Conservation (phyloP, 2,329 filamentous ascomycete genomes). For the Escovopsis sp. region DNA sequence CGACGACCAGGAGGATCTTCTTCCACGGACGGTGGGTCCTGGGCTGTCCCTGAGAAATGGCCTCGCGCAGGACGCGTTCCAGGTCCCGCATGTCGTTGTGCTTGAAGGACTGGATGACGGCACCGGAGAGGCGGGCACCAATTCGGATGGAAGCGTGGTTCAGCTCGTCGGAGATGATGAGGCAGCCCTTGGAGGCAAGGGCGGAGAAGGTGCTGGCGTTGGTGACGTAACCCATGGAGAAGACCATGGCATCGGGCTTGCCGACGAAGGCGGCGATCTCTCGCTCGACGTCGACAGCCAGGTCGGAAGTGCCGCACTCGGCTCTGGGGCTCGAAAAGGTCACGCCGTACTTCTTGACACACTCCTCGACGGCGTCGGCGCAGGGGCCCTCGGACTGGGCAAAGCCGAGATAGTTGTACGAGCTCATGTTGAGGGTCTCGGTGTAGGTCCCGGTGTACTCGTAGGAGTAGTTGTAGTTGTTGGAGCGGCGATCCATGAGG, state of each 20-base stretch:
- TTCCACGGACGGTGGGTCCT: conserved; percentile 98
- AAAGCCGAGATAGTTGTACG: conserved; percentile 98
- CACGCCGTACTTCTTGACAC: conserved; percentile 72
- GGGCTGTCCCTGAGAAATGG: conserved; percentile 90
- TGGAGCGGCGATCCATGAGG: conserved; percentile 75
- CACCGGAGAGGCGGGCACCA: conserved; percentile 82
- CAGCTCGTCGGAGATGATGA: conserved; percentile 92
- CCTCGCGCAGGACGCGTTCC: conserved; percentile 74
- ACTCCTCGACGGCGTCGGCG: conserved; percentile 80
- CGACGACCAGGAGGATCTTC: conserved; percentile 93
- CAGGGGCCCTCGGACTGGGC: conserved; percentile 95
- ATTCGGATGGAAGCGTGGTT: conserved; percentile 97
- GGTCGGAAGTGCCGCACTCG: conserved; percentile 75
- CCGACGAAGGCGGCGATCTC: conserved; percentile 84
- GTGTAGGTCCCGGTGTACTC: conserved; percentile 79
- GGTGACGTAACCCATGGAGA: conserved; percentile 97
- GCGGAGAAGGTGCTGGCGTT: conserved; percentile 89
- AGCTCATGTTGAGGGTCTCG: conserved; percentile 96
- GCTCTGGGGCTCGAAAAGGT: conserved; percentile 66
- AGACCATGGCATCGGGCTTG: conserved; percentile 89
- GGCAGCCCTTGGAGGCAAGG: conserved; percentile 78
- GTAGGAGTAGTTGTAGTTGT: conserved; percentile 86
- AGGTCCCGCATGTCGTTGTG: conserved; percentile 91
- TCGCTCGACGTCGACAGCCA: conserved; percentile 78
- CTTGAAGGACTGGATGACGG: conserved; percentile 91